These are phyloP conservation scores for Neurospora sp. DNA, from an alignment of 495 filamentous ascomycete species.

Conservation along the genomic window DNA sequence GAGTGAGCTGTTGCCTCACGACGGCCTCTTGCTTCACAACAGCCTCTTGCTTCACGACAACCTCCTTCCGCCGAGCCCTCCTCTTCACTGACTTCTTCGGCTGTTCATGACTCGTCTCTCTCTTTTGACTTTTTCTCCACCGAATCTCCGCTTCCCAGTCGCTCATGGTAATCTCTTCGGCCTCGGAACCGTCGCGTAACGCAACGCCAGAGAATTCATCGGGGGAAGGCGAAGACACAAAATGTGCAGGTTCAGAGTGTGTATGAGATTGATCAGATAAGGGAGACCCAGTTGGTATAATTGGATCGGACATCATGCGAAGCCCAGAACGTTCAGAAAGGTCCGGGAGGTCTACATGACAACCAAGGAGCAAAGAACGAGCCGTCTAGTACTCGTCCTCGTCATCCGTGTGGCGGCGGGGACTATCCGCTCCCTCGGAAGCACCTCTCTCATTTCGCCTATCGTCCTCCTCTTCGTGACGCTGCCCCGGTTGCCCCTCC, in stretches of 20 bases:
- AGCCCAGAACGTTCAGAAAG: neutral
- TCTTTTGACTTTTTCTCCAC: neutral
- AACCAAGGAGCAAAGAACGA: neutral
- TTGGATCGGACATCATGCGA: neutral
- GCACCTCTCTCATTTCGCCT: neutral
- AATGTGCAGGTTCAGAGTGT: neutral
- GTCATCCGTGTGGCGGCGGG: conserved; percentile 8
- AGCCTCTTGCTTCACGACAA: neutral
- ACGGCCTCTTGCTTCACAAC: neutral
- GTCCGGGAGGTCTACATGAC: neutral
- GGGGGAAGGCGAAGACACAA: neutral
- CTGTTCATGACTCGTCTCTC: neutral
- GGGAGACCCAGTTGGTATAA: neutral
- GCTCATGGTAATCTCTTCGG: neutral
- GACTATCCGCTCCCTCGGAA: neutral
- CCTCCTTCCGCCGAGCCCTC: too few relatives aligned
- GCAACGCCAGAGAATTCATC: neutral
- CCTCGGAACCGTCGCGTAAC: neutral
- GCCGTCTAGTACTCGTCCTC: conserved; percentile 15
- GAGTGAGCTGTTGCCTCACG: neutral
- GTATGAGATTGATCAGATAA: neutral
- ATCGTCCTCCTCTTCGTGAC: neutral
- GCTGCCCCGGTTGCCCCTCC: neutral
- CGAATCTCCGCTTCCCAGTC: neutral
- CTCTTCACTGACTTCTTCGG: neutral